phyloP scores from a whole-genome alignment of 2,329 filamentous ascomycete species.

The Didymella lethalis region DNA sequence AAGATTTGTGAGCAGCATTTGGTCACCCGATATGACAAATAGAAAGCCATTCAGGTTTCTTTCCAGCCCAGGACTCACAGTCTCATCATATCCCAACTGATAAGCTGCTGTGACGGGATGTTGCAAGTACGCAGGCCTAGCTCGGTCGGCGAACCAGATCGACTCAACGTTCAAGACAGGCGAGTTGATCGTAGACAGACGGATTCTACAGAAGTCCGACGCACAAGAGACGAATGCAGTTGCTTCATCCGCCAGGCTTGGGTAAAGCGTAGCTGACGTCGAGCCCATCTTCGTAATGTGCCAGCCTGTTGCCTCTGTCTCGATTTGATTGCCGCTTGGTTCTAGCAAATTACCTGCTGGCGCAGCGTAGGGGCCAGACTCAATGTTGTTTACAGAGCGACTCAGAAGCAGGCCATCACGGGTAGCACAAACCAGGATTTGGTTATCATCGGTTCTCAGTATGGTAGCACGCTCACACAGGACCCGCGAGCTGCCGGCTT shows the following conservation, averaged over 20 bases:
- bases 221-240: conserved; percentile 52
- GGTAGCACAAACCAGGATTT: conserved; percentile 47
- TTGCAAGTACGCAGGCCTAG: conserved; percentile 42
- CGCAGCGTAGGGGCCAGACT: neutral
- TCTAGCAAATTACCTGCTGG: neutral
- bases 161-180: conserved; percentile 40
- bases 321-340: too few relatives aligned
- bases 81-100: conserved; percentile 36
- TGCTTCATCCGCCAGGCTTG: conserved; percentile 34
- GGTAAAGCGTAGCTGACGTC: conserved; percentile 38
- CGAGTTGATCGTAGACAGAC: conserved; percentile 20
- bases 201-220: conserved; percentile 48
- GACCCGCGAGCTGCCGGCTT: conserved; percentile 17
- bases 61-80: conserved; percentile 43
- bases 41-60: conserved; percentile 55
- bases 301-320: conserved; percentile 17
- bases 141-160: conserved; percentile 49
- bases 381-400: neutral
- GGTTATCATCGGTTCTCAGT: conserved; percentile 18
- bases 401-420: conserved; percentile 46
- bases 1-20: conserved; percentile 59
- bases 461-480: conserved; percentile 45
- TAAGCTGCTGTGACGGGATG: conserved; percentile 41
- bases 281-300: conserved; percentile 33
- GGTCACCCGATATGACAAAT: conserved; percentile 57